These are phyloP conservation scores for Tylopilus rubrobrunneus DNA, from an alignment of 768 basidiomycete species.

Conservation along the genomic window DNA sequence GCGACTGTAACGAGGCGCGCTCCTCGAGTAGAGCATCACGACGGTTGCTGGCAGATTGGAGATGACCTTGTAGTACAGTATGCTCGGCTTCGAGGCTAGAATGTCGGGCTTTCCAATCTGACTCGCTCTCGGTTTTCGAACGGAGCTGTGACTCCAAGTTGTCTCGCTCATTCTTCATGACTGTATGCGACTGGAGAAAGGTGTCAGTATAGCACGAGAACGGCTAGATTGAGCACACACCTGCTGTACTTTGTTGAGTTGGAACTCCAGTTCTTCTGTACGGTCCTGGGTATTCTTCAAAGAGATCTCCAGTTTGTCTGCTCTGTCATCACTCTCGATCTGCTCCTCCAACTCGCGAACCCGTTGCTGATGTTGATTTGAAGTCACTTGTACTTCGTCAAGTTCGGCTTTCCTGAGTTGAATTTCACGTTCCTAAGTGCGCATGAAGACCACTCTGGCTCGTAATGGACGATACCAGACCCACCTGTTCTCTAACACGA, in stretches of 20 bases:
- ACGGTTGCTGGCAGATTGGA: conserved; percentile 43
- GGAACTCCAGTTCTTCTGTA: conserved; percentile 80
- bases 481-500: conserved; percentile 30
- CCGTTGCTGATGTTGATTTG: conserved; percentile 51
- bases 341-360: conserved; percentile 76
- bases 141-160: conserved; percentile 46
- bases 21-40: conserved; percentile 47
- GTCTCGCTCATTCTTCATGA: conserved; percentile 62
- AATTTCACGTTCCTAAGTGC: conserved; percentile 65
- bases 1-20: conserved; percentile 45
- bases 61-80: conserved; percentile 36
- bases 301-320: conserved; percentile 67
- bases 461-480: background rate
- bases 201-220: background rate
- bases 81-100: conserved; percentile 43
- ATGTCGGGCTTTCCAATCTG: conserved; percentile 46
- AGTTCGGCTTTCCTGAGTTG: conserved; percentile 56
- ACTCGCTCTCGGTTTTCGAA: conserved; percentile 39
- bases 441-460: background rate
- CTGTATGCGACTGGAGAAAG: conserved; percentile 45
- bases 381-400: conserved; percentile 49
- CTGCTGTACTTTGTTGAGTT: conserved; percentile 76
- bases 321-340: conserved; percentile 78
- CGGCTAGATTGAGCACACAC: conserved; percentile 32
- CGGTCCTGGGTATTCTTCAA: conserved; percentile 78